Conservation (phyloP, 2,329 filamentous ascomycete genomes). For the Penicillium oxalicum region DNA sequence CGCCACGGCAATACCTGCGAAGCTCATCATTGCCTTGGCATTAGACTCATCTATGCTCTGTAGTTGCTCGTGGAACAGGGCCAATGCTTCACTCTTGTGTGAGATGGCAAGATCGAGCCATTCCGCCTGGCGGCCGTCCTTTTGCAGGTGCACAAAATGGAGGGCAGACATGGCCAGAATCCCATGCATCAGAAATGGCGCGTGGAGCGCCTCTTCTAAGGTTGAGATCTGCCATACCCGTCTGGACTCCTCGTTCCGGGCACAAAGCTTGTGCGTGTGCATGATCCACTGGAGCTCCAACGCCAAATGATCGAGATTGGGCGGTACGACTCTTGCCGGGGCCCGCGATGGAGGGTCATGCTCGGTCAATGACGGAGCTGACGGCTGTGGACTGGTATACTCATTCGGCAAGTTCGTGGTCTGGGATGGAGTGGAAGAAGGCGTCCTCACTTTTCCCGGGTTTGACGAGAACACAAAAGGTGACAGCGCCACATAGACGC, state of each 20-base stretch:
- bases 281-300: constrained; percentile 18
- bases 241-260: constrained; percentile 15
- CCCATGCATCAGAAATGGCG: constrained; percentile 23
- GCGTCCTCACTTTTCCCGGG: not conserved
- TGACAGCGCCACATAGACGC: constrained; percentile 12
- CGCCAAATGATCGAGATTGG: constrained; percentile 17
- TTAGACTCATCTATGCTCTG: constrained; percentile 11
- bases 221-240: constrained; percentile 16
- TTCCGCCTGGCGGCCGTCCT: constrained; percentile 1
- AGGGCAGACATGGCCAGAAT: constrained; percentile 21
- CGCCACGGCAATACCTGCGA: constrained; percentile 16
- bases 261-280: constrained; percentile 15
- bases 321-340: not conserved
- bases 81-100: constrained; percentile 13
- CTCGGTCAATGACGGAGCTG: not conserved
- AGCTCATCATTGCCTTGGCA: constrained; percentile 13
- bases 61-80: constrained; percentile 11
- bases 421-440: not conserved
- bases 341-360: not conserved
- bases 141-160: constrained; percentile 13
- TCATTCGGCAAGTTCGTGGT: not conserved
- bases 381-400: not conserved
- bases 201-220: constrained; percentile 15
- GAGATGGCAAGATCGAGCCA: constrained; percentile 18
- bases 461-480: constrained; percentile 12